Percentiles rank a stretch among this genome's conserved stretches.
Evolutionary conservation across 768 basidiomycete species (phyloP).

Genomic region (Boletus coccyginus): DNA sequence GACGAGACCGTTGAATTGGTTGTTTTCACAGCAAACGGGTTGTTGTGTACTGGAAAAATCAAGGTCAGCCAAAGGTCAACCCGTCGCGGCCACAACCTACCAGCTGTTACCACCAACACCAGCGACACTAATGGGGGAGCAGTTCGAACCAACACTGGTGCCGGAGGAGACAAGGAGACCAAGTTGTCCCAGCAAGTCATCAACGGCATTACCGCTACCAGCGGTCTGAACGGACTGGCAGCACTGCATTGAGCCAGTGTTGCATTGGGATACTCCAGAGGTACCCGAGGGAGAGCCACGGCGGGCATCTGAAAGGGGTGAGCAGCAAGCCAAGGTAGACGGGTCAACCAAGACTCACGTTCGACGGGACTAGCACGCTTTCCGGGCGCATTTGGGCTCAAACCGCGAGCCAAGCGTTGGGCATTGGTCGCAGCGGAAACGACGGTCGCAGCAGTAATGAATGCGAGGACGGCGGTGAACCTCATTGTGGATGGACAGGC

Average conservation of each 20-base stretch:
- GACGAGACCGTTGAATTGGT: slow-evolving; percentile 35
- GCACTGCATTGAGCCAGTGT: slow-evolving; percentile 17
- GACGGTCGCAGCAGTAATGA: slow-evolving; percentile 36
- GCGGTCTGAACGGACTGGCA: slow-evolving; percentile 4
- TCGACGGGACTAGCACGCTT: slow-evolving; percentile 31
- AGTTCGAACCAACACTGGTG: slow-evolving; percentile 27
- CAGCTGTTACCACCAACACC: slow-evolving; percentile 13
- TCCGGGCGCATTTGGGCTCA: slow-evolving; percentile 46
- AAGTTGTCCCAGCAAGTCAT: fast-evolving
- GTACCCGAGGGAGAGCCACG: slow-evolving; percentile 35
- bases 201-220: fast-evolving
- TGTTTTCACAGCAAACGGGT: slow-evolving; percentile 41
- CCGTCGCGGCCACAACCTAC: slow-evolving; percentile 1
- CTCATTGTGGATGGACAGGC: slow-evolving; percentile 22
- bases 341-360: slow-evolving; percentile 25
- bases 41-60: slow-evolving; percentile 27
- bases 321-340: neutral
- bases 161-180: fast-evolving
- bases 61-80: neutral
- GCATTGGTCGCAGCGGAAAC: slow-evolving; percentile 52
- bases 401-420: slow-evolving; percentile 50
- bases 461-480: slow-evolving; percentile 31
- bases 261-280: slow-evolving; percentile 19
- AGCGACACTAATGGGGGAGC: slow-evolving; percentile 25
- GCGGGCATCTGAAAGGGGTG: slow-evolving; percentile 33